A percentile compares a stretch with the other conserved stretches of the same genome.
Evolutionary conservation across 106 monocot species (phyloP).

Genomic region (Acanthochlamys bracteata): DNA sequence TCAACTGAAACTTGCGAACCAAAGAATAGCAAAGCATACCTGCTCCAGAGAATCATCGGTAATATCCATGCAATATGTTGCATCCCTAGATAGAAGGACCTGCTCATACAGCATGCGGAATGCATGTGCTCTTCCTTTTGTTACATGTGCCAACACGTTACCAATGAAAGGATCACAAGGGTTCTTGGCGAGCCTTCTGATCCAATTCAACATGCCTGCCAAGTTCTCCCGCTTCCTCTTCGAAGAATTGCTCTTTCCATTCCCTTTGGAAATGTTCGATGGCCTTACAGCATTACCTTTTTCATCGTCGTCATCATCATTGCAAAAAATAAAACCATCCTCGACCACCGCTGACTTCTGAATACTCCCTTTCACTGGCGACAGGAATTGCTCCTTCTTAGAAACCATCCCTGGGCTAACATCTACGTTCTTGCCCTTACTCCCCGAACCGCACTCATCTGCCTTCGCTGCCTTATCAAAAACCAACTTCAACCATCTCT

Average conservation of each 20-base stretch:
- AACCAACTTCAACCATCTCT: slow-evolving; percentile 30
- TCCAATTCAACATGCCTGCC: slow-evolving; percentile 50
- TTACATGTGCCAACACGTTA: neutral
- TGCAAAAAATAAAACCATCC: slow-evolving; percentile 3
- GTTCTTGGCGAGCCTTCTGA: slow-evolving; percentile 34
- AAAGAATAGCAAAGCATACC: slow-evolving; percentile 23
- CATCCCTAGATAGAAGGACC: slow-evolving; percentile 25
- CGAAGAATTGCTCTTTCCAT: slow-evolving; percentile 13
- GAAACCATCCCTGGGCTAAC: no score
- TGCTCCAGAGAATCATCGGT: slow-evolving; percentile 4
- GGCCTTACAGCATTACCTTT: no score
- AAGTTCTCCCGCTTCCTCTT: slow-evolving; percentile 44
- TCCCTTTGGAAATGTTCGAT: neutral
- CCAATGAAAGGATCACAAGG: slow-evolving; percentile 20
- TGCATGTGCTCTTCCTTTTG: slow-evolving; percentile 5
- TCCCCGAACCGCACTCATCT: no score
- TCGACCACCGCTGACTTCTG: neutral
- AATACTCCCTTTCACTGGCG: neutral
- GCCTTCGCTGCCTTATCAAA: neutral
- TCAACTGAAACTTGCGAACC: no score
- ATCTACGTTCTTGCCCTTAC: no score
- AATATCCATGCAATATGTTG: slow-evolving; percentile 23
- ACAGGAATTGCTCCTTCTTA: no score
- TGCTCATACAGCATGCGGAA: slow-evolving; percentile 10
- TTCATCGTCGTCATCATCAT: no score